Evolutionary conservation across 495 filamentous ascomycete genomes (phyloP), one percentile per base, ranked within the genome.

Genomic region (Penicillium ochrochloron): DNA sequence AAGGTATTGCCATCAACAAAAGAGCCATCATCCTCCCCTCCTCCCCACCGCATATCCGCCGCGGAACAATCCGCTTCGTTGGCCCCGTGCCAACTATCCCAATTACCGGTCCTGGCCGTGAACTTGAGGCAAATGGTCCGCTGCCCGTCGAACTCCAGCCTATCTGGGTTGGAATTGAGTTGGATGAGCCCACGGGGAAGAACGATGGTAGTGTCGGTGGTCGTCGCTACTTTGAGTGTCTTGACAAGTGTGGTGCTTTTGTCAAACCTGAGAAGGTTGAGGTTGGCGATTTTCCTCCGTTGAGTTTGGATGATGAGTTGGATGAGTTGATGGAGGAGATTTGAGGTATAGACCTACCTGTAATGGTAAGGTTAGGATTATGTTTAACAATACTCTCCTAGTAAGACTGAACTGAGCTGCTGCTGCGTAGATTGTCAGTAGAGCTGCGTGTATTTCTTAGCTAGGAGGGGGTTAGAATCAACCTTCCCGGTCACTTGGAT

Each of bases 321-420:
- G 85, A 90, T 70, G 93, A 93, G 61, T 87, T 95, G 69, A 87
- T 96, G 86, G 94, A 96, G 76, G 93, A 95, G 78, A 91, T 95
- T 46, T 94, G 51, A 62, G 21, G 21, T 14, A 17, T 56, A 21
- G 9, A 21, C 23, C 14, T 46, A 9, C n/a, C n/a, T n/a, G n/a
- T n/a, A n/a, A n/a, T n/a, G 42, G 10, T 23, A 23, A 11, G 14
- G 0, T 21, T 10, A 7, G 21, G 12, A 17, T 46, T 48, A 25
- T 48, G 2, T 10, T 2, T 12, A 11, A 37, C 1, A 0, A 1
- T 37, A 37, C 10, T 0, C 14, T 11, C 2, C 14, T 17, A 5
- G 37, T 17, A 17, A 17, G 12, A 41, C 14, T 6, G 5, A 6
- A 17, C 15, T 3, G 1, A 17, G 14, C 12, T 17, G 37, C 37